These are phyloP conservation scores for Saturnispora ahearnii DNA, from an alignment of 805 yeast species.

Conservation along the genomic window DNA sequence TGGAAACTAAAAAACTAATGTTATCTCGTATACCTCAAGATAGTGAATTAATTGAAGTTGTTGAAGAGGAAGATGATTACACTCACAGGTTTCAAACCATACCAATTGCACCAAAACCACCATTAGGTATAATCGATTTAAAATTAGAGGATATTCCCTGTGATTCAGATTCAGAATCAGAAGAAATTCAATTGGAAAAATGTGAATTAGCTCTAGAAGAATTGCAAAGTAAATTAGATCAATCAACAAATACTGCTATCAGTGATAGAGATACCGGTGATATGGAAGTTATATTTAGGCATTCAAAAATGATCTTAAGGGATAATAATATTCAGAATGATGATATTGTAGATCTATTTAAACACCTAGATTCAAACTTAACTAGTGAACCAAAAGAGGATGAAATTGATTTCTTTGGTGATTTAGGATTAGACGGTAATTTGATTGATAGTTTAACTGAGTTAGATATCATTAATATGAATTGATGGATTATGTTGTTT, in stretches of 20 bases:
- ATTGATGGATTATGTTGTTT: too few relatives aligned
- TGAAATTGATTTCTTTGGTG: constrained; percentile 5
- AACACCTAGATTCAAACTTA: not conserved
- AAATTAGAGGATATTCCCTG: not conserved
- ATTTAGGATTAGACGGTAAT: not conserved
- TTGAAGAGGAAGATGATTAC: not conserved
- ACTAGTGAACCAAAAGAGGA: not conserved
- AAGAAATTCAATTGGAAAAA: not conserved
- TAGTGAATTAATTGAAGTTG: not conserved
- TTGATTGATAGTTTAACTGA: not conserved
- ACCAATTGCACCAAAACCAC: constrained; percentile 1
- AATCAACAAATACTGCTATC: not conserved
- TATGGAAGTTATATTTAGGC: not conserved
- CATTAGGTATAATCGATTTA: not conserved
- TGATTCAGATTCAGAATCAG: not conserved
- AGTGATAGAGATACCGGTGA: not conserved
- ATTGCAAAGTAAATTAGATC: not conserved
- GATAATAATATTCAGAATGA: not conserved
- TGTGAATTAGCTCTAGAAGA: not conserved
- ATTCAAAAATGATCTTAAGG: not conserved
- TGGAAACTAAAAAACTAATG: not conserved
- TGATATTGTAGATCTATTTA: not conserved
- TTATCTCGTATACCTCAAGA: not conserved
- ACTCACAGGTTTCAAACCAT: not conserved
- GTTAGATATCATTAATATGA: not conserved